Percentiles rank a stretch among this genome's conserved stretches.
These are phyloP conservation scores for Trichoderma sp. DNA, from an alignment of 2,329 filamentous ascomycete species.

Conservation along the genomic window DNA sequence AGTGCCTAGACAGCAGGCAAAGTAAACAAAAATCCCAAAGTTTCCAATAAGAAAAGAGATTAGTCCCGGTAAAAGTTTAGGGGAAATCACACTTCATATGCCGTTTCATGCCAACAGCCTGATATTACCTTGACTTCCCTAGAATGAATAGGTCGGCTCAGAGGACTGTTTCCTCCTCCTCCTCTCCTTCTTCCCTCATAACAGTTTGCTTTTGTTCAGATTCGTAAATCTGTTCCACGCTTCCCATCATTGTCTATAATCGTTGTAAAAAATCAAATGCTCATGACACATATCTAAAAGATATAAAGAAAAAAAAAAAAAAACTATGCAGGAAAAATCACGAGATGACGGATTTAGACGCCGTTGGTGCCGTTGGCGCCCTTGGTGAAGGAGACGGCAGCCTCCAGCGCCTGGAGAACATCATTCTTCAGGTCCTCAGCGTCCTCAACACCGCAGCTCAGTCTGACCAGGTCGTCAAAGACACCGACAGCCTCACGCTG, in stretches of 20 bases:
- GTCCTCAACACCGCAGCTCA: slow-evolving; percentile 95
- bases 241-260: slow-evolving; percentile 19
- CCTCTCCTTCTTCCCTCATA: not conserved
- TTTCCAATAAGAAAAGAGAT: not conserved
- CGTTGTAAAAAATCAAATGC: slow-evolving; percentile 14
- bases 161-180: not conserved
- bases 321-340: not conserved
- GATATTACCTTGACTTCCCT: not conserved
- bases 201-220: not conserved
- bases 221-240: slow-evolving; percentile 7
- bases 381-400: slow-evolving; percentile 55
- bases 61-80: not conserved
- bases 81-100: slow-evolving; percentile 6
- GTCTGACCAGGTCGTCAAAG: slow-evolving; percentile 87
- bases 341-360: not conserved
- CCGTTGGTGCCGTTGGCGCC: slow-evolving; percentile 31
- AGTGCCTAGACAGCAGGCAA: not conserved
- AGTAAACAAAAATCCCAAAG: not conserved
- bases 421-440: slow-evolving; percentile 79
- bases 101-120: slow-evolving; percentile 10
- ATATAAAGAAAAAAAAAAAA: not conserved
- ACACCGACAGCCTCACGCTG: slow-evolving; percentile 91
- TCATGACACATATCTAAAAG: slow-evolving; percentile 1
- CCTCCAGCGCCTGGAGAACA: slow-evolving; percentile 78
- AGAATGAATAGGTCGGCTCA: not conserved